phyloP scores from a whole-genome alignment of 768 basidiomycete species.

The Boletus huronensis region DNA sequence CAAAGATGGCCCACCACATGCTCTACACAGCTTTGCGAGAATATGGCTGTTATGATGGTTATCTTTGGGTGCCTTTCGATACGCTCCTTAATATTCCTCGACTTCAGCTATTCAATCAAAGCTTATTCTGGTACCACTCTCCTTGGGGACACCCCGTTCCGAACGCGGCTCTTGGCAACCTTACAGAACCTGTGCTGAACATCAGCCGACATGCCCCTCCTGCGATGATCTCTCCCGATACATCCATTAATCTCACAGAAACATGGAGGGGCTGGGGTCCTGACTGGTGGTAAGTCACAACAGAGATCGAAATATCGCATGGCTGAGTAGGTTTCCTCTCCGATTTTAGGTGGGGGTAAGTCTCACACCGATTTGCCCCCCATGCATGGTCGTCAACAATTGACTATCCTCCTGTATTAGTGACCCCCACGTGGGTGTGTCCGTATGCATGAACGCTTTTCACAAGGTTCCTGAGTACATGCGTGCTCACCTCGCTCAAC shows the following conservation, averaged over 20 bases:
- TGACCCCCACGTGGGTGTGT: slow-evolving; percentile 43
- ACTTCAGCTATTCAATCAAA: slow-evolving; percentile 43
- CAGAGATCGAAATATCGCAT: background rate
- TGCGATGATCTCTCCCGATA: slow-evolving; percentile 41
- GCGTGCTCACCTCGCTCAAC: slow-evolving; percentile 37
- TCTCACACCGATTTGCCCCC: background rate
- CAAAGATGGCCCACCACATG: slow-evolving; percentile 51
- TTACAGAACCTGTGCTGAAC: slow-evolving; percentile 13
- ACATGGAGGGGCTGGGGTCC: slow-evolving; percentile 39
- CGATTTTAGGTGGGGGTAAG: slow-evolving; percentile 42
- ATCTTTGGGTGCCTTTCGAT: slow-evolving; percentile 52
- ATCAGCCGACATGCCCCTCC: slow-evolving; percentile 36
- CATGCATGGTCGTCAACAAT: background rate
- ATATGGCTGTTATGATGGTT: slow-evolving; percentile 45
- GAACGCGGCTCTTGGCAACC: slow-evolving; percentile 33
- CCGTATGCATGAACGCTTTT: slow-evolving; percentile 43
- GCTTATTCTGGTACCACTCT: slow-evolving; percentile 48
- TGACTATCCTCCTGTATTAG: slow-evolving; percentile 14
- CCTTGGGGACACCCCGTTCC: slow-evolving; percentile 43
- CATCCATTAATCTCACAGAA: slow-evolving; percentile 35
- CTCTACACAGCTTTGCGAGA: slow-evolving; percentile 45
- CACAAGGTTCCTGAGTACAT: slow-evolving; percentile 32
- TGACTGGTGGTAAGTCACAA: slow-evolving; percentile 41
- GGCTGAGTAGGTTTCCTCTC: slow-evolving; percentile 3
- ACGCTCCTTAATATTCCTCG: slow-evolving; percentile 49